A percentile compares a stretch with the other conserved stretches of the same genome.
Conservation (phyloP, 2,329 filamentous ascomycete genomes). For the Chaetomiaceae sp. region DNA sequence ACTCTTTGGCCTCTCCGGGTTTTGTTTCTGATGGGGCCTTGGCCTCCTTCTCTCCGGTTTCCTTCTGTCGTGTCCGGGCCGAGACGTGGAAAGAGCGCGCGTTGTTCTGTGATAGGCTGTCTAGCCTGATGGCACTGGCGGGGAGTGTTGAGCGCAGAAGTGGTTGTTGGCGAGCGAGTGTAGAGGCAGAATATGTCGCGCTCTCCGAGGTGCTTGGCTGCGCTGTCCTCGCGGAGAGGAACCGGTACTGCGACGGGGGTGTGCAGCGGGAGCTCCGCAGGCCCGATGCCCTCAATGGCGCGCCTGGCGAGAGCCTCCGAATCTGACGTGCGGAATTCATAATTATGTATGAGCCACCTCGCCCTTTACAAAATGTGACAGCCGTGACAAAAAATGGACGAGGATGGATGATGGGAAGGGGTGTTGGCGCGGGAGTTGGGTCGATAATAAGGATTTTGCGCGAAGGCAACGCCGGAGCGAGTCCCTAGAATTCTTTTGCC, state of each 20-base stretch:
- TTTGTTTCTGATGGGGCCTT: conserved; percentile 26
- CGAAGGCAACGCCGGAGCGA: conserved; percentile 3
- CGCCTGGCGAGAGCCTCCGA: conserved; percentile 22
- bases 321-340: conserved; percentile 28
- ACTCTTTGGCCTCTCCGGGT: conserved; percentile 27
- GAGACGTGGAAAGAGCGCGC: conserved; percentile 40
- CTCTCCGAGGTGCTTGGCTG: conserved; percentile 30
- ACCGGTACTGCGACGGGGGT: conserved; percentile 19
- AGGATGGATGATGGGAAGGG: conserved; percentile 1
- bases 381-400: background rate
- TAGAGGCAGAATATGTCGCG: conserved; percentile 27
- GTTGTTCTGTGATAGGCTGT: conserved; percentile 27
- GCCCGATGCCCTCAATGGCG: conserved; percentile 22
- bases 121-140: conserved; percentile 38
- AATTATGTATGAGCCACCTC: conserved; percentile 9
- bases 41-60: conserved; percentile 21
- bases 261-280: conserved; percentile 17
- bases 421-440: background rate
- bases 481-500: conserved; percentile 11
- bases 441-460: conserved; percentile 15
- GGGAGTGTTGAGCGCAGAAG: conserved; percentile 46
- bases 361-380: conserved; percentile 12
- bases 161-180: conserved; percentile 31
- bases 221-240: conserved; percentile 23
- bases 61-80: conserved; percentile 29